Evolutionary conservation across 2,329 filamentous ascomycete species (phyloP).

Genomic region (Cyphellophora attinorum): DNA sequence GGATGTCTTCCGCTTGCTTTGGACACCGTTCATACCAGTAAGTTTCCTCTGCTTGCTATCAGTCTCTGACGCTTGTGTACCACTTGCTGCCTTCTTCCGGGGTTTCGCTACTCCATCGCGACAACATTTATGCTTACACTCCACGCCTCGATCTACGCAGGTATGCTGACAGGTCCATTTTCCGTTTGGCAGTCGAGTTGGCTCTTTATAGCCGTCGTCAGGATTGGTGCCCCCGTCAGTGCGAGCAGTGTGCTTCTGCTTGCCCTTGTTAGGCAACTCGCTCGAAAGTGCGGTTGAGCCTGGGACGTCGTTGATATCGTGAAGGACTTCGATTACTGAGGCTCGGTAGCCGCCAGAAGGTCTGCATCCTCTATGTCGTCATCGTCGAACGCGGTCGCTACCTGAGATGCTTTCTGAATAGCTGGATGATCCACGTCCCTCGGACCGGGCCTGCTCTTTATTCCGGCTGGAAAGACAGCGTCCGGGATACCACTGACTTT

Average conservation of each 20-base stretch:
- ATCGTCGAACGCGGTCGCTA: slow-evolving; percentile 43
- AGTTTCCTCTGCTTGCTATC: slow-evolving; percentile 8
- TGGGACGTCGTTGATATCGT: slow-evolving; percentile 20
- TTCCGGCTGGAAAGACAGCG: slow-evolving; percentile 29
- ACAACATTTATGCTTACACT: slow-evolving; percentile 66
- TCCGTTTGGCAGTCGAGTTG: slow-evolving; percentile 54
- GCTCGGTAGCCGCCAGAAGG: slow-evolving; percentile 31
- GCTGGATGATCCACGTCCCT: slow-evolving; percentile 10
- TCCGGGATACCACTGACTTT: slow-evolving; percentile 37
- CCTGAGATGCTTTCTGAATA: slow-evolving; percentile 7
- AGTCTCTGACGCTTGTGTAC: background rate
- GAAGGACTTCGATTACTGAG: slow-evolving; percentile 46
- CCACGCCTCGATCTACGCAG: slow-evolving; percentile 51
- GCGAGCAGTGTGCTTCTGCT: slow-evolving; percentile 2
- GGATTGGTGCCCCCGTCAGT: slow-evolving; percentile 5
- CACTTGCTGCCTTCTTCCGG: slow-evolving; percentile 20
- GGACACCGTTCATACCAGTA: slow-evolving; percentile 4
- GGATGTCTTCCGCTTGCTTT: background rate
- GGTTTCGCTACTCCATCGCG: slow-evolving; percentile 60
- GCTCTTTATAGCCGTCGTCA: slow-evolving; percentile 22
- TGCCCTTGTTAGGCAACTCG: slow-evolving; percentile 2
- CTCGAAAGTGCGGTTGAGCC: no score
- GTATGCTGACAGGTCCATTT: slow-evolving; percentile 65
- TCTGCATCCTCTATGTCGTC: slow-evolving; percentile 44
- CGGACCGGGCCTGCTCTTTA: slow-evolving; percentile 7